Evolutionary conservation across 768 basidiomycete species (phyloP), one percentile per base, ranked within the genome.

Genomic region (Lactarius pseudohatsudake): DNA sequence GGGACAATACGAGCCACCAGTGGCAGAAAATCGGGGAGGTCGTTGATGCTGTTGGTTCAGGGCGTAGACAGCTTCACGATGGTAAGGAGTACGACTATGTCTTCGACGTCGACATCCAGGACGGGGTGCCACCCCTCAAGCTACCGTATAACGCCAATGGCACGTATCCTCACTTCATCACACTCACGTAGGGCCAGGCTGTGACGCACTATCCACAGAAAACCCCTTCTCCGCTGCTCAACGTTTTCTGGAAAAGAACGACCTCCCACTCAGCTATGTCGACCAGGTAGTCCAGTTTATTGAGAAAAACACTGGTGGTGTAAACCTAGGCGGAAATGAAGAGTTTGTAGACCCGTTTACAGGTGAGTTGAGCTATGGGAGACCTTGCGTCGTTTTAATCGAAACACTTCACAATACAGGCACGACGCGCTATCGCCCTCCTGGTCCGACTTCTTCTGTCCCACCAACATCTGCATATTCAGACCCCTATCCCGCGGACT

Each of bases 21-120:
- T 99, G 97, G 97, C 86, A 93, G 75, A 96, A 96, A 75, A 87
- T 98, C 40, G 97, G 97, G 28, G 91, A 96, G 71, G 96, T 98
- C 6, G 94, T 96, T 4, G 97, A 97, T 73, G 96, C 95, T 22
- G 91, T 96, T 60, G 92, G 95, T 28, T 86, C 89, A 41, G 86
- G 86, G n/a, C 83, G 94, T 64, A 96, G 92, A 77, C 92, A 96
- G 76, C 82, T 97, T n/a, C 90, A 91, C 73, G 77, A 94, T 71
- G 97, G 97, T 20, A 89, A 89, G 74, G 96, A 98, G 77, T 99
- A 96, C 74, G 97, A 99, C 77, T 97, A 97, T 73, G 96, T 99
- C n/a, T 98, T 98, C 73, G 96, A 97, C 73, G 96, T 99, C 41
- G 97, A 98, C 73, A 89, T 98, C 32, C 84, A 93, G 73, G 96